Conservation (phyloP, 2,329 filamentous ascomycete species). For the Aureobasidium mangrovei region DNA sequence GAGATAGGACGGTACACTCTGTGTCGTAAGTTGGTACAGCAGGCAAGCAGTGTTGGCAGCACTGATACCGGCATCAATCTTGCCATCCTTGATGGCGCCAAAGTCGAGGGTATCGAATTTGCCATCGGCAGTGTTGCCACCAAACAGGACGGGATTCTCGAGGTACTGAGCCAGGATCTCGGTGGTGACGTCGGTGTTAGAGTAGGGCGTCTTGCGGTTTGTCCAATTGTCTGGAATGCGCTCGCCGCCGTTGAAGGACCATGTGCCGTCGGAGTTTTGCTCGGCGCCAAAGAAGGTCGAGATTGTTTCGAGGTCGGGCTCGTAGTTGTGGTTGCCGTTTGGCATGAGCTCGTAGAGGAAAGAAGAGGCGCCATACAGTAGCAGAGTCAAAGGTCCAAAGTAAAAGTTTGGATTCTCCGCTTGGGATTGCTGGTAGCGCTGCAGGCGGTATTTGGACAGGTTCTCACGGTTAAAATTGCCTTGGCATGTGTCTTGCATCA, state of each 20-base stretch:
- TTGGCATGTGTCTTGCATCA: constrained; percentile 28
- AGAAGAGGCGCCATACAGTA: constrained; percentile 35
- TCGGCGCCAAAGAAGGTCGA: constrained; percentile 36
- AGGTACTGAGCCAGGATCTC: constrained; percentile 37
- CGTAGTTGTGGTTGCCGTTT: constrained; percentile 25
- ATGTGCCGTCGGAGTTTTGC: constrained; percentile 31
- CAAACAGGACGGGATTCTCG: constrained; percentile 36
- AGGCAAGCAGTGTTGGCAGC: constrained; percentile 30
- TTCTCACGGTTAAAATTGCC: constrained; percentile 32
- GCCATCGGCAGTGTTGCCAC: constrained; percentile 33
- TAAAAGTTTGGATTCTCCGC: constrained; percentile 34
- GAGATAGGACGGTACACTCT: constrained; percentile 30
- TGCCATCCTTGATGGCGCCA: constrained; percentile 32
- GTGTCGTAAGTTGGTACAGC: constrained; percentile 36
- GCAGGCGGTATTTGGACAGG: constrained; percentile 31
- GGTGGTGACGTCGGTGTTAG: constrained; percentile 27
- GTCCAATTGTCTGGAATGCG: constrained; percentile 36
- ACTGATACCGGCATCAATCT: constrained; percentile 23
- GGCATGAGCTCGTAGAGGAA: constrained; percentile 39
- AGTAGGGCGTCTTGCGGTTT: constrained; percentile 30
- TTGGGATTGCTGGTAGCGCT: constrained; percentile 33
- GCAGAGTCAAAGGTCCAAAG: constrained; percentile 33
- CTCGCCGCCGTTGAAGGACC: constrained; percentile 31
- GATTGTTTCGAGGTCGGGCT: constrained; percentile 29
- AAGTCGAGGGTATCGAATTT: constrained; percentile 33